These are phyloP conservation scores for Cubamyces sp. DNA, from an alignment of 768 basidiomycete species.

Conservation along the genomic window DNA sequence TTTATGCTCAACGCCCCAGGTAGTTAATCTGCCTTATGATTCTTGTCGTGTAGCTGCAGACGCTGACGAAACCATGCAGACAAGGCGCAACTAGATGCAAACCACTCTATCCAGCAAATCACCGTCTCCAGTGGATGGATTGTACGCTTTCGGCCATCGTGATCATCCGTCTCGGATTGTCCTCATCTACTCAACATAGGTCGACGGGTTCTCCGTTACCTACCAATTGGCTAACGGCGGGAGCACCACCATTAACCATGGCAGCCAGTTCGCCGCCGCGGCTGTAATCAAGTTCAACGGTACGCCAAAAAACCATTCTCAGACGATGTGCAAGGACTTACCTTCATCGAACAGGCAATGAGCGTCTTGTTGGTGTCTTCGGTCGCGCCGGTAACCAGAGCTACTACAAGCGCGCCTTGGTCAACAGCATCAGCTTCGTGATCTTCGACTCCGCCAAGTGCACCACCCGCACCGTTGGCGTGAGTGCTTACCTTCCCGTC, in stretches of 20 bases:
- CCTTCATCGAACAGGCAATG: background rate
- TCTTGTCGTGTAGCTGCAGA: too few species aligned
- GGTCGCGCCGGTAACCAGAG: background rate
- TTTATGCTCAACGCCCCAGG: background rate
- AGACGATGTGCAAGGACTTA: background rate
- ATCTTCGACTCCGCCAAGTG: background rate
- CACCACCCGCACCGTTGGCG: background rate
- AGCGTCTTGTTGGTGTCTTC: background rate
- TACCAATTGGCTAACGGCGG: background rate
- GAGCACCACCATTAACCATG: background rate
- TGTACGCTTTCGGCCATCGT: background rate
- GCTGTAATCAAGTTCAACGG: background rate
- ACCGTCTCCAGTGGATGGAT: background rate
- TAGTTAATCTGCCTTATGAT: background rate
- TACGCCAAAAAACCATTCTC: background rate
- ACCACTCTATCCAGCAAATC: conserved; percentile 1
- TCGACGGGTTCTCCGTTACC: background rate
- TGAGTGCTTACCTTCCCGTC: background rate
- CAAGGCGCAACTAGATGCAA: background rate
- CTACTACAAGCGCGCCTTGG: background rate
- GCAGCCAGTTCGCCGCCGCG: background rate
- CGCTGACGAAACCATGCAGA: background rate
- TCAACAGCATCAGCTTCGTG: background rate
- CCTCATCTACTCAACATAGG: background rate
- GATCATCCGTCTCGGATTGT: background rate